These are phyloP conservation scores for Hygrophila difformis DNA, from an alignment of 257 asterid genomes.

Conservation along the genomic window DNA sequence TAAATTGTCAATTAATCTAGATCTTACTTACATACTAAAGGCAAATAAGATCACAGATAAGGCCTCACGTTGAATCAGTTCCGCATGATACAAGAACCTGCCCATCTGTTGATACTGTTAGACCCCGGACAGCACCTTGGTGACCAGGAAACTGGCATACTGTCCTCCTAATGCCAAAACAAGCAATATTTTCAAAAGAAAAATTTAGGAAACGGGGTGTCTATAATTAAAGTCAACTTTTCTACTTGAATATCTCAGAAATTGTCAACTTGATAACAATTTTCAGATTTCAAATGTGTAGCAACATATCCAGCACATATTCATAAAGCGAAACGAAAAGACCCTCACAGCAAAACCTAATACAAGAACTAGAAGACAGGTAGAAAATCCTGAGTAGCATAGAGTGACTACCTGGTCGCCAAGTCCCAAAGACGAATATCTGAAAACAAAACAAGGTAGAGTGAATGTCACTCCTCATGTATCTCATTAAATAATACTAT, in stretches of 20 bases:
- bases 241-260: slow-evolving; percentile 7
- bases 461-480: slow-evolving; percentile 10
- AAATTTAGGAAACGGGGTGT: not conserved
- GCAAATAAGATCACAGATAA: slow-evolving; percentile 10
- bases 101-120: slow-evolving; percentile 86
- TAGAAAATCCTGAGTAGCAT: slow-evolving; percentile 12
- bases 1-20: slow-evolving; percentile 3
- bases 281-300: not conserved
- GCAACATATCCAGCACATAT: not conserved
- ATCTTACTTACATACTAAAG: slow-evolving; percentile 3
- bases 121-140: slow-evolving; percentile 83
- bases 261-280: not conserved
- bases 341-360: not conserved
- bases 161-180: slow-evolving; percentile 45
- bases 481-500: slow-evolving; percentile 9
- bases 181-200: slow-evolving; percentile 10
- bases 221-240: not conserved
- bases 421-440: slow-evolving; percentile 97
- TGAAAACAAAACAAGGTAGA: slow-evolving; percentile 26
- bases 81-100: slow-evolving; percentile 89
- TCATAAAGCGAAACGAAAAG: too few relatives aligned
- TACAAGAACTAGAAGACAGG: not conserved
- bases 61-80: slow-evolving; percentile 84
- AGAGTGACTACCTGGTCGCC: slow-evolving; percentile 56
- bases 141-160: slow-evolving; percentile 94